A percentile compares a stretch with the other conserved stretches of the same genome.
These are phyloP conservation scores for Paramecium bursaria DNA, from an alignment of 73 alveolate species.

Conservation along the genomic window DNA sequence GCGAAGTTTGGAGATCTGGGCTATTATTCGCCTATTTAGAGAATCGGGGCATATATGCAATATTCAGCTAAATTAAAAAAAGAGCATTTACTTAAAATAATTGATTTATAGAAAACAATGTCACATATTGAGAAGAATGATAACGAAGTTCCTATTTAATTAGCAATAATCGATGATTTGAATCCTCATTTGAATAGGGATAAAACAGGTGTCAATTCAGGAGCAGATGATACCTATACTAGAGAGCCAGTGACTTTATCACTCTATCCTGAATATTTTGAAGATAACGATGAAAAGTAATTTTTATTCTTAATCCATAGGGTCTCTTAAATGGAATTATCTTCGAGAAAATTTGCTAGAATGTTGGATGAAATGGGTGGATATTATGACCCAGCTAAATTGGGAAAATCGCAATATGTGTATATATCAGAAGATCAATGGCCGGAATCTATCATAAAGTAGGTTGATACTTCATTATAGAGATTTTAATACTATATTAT, in stretches of 20 bases:
- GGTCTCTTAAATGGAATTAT: constrained; percentile 70
- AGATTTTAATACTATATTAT: constrained; percentile 89
- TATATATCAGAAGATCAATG: constrained; percentile 78
- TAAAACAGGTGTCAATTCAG: constrained; percentile 76
- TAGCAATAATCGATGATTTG: constrained; percentile 78
- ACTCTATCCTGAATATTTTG: constrained; percentile 73
- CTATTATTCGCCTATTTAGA: constrained; percentile 89
- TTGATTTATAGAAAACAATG: constrained; percentile 84
- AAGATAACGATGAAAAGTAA: constrained; percentile 75
- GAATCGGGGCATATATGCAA: constrained; percentile 96
- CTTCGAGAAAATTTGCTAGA: constrained; percentile 48
- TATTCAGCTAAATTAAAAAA: constrained; percentile 87
- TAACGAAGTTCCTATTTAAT: constrained; percentile 71
- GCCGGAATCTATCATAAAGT: constrained; percentile 81
- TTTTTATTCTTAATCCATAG: too few species aligned
- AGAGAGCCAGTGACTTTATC: constrained; percentile 86
- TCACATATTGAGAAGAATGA: constrained; percentile 69
- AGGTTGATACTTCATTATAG: constrained; percentile 80
- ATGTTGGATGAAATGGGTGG: constrained; percentile 65
- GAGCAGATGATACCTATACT: constrained; percentile 78
- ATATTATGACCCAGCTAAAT: constrained; percentile 85
- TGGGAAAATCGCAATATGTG: constrained; percentile 78
- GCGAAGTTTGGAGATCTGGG: constrained; percentile 96
- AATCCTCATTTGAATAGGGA: constrained; percentile 77
- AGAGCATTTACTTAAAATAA: constrained; percentile 88